Conservation (phyloP, 768 basidiomycete species). For the Lentinus brumalis region DNA sequence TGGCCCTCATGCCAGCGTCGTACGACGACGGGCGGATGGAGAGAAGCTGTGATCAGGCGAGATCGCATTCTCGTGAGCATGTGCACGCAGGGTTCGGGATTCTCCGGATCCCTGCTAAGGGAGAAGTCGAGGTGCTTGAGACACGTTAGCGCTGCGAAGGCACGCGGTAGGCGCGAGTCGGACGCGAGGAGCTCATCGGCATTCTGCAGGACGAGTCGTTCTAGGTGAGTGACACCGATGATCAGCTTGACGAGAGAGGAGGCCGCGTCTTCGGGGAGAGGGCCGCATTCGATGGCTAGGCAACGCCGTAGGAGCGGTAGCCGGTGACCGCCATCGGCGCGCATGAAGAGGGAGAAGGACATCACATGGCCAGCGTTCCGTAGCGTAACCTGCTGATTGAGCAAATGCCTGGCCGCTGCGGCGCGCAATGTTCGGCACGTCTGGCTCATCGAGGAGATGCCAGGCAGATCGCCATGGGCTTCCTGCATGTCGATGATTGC, state of each 20-base stretch:
- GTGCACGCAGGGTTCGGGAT: neutral
- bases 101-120: neutral
- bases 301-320: neutral
- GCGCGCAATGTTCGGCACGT: neutral
- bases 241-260: neutral
- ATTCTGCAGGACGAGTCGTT: neutral
- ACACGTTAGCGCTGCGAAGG: neutral
- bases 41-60: neutral
- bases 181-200: neutral
- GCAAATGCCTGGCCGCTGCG: neutral
- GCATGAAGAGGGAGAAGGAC: conserved; percentile 1
- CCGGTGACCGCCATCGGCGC: neutral
- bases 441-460: neutral
- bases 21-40: neutral
- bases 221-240: neutral
- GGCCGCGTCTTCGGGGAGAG: neutral
- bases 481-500: neutral
- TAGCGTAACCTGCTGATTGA: neutral
- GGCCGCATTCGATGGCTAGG: neutral
- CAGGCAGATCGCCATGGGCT: neutral
- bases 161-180: neutral
- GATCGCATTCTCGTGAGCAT: neutral
- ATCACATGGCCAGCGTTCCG: neutral
- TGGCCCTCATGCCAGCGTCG: neutral
- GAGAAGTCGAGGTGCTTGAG: conserved; percentile 2